Percentiles rank a stretch among this genome's conserved stretches.
phyloP scores from a whole-genome alignment of 2,329 filamentous ascomycete genomes.

The Fusarium buxicola region DNA sequence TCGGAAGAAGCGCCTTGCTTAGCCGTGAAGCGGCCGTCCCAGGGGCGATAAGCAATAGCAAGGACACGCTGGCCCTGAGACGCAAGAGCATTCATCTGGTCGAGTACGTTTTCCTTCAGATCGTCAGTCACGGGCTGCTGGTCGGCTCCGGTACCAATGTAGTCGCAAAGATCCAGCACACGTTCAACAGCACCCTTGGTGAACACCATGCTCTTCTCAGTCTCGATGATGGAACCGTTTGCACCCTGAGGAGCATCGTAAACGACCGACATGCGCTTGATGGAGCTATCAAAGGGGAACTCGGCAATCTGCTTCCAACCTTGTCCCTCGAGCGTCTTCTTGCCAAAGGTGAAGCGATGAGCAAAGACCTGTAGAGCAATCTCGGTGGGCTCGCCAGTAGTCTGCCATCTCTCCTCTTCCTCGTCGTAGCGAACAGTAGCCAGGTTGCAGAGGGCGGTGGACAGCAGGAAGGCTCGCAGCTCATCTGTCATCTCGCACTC shows the following conservation, averaged over 20 bases:
- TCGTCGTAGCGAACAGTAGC: conserved; percentile 68
- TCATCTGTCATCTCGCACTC: conserved; percentile 61
- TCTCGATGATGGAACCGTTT: conserved; percentile 52
- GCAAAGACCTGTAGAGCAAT: conserved; percentile 82
- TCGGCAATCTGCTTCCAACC: conserved; percentile 76
- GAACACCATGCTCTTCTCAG: conserved; percentile 64
- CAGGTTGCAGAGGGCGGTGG: conserved; percentile 74
- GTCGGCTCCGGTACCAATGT: conserved; percentile 57
- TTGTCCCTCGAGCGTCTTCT: conserved; percentile 61
- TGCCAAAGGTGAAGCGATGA: conserved; percentile 72
- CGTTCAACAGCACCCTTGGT: conserved; percentile 73
- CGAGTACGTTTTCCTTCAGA: conserved; percentile 61
- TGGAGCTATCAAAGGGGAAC: conserved; percentile 81
- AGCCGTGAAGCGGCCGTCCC: conserved; percentile 61
- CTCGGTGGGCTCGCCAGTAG: conserved; percentile 78
- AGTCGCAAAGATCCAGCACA: conserved; percentile 66
- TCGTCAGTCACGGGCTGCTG: conserved; percentile 62
- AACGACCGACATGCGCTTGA: conserved; percentile 85
- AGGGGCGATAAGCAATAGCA: conserved; percentile 74
- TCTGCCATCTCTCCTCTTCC: conserved; percentile 70
- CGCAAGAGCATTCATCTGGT: conserved; percentile 69
- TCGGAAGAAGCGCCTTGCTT: conserved; percentile 50
- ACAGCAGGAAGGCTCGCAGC: conserved; percentile 64
- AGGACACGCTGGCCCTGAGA: conserved; percentile 78
- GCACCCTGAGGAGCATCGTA: conserved; percentile 65